phyloP scores from a whole-genome alignment of 2,329 filamentous ascomycete species.

The Hymenoscyphus linearis region DNA sequence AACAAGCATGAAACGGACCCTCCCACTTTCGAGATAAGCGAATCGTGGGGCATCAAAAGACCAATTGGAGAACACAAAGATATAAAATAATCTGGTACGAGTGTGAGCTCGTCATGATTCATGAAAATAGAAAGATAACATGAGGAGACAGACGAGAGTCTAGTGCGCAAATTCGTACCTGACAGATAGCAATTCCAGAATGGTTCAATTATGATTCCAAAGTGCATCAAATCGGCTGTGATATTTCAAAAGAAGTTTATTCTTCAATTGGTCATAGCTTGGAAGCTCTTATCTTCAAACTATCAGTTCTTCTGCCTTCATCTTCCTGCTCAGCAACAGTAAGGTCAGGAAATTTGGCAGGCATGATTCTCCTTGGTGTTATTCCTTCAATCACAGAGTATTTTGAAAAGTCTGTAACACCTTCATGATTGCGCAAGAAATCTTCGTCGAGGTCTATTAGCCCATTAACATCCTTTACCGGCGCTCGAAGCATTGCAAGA shows the following conservation, averaged over 20 bases:
- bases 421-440: constrained; percentile 60
- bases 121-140: background rate
- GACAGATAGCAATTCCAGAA: background rate
- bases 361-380: constrained; percentile 72
- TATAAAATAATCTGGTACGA: background rate
- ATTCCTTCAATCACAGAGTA: constrained; percentile 65
- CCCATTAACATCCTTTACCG: constrained; percentile 61
- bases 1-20: background rate
- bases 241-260: background rate
- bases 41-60: background rate
- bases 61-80: background rate
- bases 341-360: constrained; percentile 57
- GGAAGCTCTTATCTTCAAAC: constrained; percentile 36
- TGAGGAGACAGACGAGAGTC: background rate
- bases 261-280: constrained; percentile 11
- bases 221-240: background rate
- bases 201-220: background rate
- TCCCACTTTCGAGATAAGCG: background rate
- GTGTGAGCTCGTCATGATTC: background rate
- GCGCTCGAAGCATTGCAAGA: constrained; percentile 61
- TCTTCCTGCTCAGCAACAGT: constrained; percentile 74
- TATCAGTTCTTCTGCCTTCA: constrained; percentile 69
- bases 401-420: constrained; percentile 64
- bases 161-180: background rate
- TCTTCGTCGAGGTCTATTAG: constrained; percentile 73